Evolutionary conservation across 2,329 filamentous ascomycete species (phyloP), one percentile per base, ranked within the genome.

Genomic region (Fusarium poae): DNA sequence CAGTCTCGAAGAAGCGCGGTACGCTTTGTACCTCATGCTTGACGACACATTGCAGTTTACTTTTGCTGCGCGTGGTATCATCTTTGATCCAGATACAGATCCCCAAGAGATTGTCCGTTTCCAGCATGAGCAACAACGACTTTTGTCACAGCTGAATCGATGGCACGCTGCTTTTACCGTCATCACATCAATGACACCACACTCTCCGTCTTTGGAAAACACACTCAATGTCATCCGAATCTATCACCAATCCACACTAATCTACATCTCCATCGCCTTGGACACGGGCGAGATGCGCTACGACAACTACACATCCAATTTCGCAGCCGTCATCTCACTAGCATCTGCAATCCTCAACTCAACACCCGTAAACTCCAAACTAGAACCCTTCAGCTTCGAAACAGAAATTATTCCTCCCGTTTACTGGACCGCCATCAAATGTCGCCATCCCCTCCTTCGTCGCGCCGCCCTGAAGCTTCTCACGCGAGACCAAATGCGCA

Each of bases 351-450:
- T 80, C 20, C 71, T 78, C 18, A 48, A 62, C 4, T 62, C 70
- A 1, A 42, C 67, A 1, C 50, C 65, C 23, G 20, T 27, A 51
- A 65, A 57, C 30, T 20, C 62, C 29, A 60, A 59, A 49, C 49
- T 68, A 55, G 52, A 71, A 45, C 21, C 70, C 5, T 84, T 84
- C 35, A 78, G 76, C 8, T 83, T 83, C 45, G 81, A 83, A 39
- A 82, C 80, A 15, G 80, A 82, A 21, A 55, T 83, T 1, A 75
- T 83, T 27, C 78, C 80, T 0, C 79, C 81, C 1, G 67, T 84
- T 1, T 83, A 81, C 66, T 84, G 80, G 65, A 77, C 79, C 9
- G 77, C 74, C 1, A 69, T 73, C 35, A 81, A 80, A 52, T 83
- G 80, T 49, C 76, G 81, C 2, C 81, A 82, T 58, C 84, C 78